phyloP scores from a whole-genome alignment of 345 rosid genomes.

The Brassica napus region DNA sequence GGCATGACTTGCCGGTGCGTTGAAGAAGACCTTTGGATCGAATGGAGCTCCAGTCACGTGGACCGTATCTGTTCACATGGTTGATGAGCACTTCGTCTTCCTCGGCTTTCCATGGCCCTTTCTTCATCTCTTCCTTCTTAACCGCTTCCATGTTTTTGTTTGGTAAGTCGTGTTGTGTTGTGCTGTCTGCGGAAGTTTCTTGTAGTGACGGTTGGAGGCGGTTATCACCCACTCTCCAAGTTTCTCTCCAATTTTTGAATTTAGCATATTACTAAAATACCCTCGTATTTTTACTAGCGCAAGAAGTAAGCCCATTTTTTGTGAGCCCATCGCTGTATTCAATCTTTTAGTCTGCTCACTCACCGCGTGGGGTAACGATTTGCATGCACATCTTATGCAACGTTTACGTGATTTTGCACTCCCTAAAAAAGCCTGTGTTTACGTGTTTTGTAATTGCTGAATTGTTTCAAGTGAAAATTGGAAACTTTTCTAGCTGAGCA shows the following conservation, averaged over 20 bases:
- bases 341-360: not conserved
- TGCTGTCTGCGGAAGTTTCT: constrained; percentile 7
- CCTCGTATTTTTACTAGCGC: not conserved
- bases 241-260: constrained; percentile 42
- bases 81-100: constrained; percentile 77
- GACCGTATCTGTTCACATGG: constrained; percentile 75
- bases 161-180: not conserved
- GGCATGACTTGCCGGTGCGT: constrained; percentile 91
- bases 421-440: not conserved
- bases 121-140: constrained; percentile 56
- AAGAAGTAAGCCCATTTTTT: not conserved
- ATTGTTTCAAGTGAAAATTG: not conserved
- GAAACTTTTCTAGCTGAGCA: not conserved
- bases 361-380: not conserved
- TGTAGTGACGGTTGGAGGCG: constrained; percentile 48
- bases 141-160: constrained; percentile 42
- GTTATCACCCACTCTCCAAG: constrained; percentile 50
- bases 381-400: not conserved
- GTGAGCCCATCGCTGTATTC: not conserved
- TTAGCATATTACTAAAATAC: not conserved
- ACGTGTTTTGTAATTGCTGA: not conserved
- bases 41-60: constrained; percentile 99
- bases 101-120: constrained; percentile 94
- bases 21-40: constrained; percentile 95
- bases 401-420: not conserved